Base-by-base conservation (phyloP, 2,329 filamentous ascomycete genomes). In the Monilinia polystroma region DNA sequence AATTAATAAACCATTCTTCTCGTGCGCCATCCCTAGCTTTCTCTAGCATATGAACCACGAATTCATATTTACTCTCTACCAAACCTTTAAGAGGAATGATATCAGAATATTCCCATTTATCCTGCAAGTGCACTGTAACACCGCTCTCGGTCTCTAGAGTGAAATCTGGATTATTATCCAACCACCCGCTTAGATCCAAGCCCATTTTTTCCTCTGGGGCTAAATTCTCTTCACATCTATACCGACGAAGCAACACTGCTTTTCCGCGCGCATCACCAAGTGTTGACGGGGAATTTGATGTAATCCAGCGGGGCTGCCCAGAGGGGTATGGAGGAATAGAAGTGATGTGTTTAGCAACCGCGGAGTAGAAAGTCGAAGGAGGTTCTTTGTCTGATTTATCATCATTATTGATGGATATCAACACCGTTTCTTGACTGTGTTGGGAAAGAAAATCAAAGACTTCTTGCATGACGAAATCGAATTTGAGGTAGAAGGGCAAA, bases 331-430 rank as follows among this genome's bases (percentile, higher is more conserved):
- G 76, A 4, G 72, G 74, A 14, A 79, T 77, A 45, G 78, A 53
- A 3, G 74, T 20, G 7, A 83, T 81, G 72, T 90, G 90, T 73
- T 87, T 84, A 58, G 85, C 81, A 58, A 82, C 75, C 1, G 79
- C 78, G 5, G 73, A 68, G 67, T 80, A 78, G 68, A 82, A 82
- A 20, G 70, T 32, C 26, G 81, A 82, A 29, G 89, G 82, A 66
- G 90, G 85, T 64, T 83, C 81, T 65, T 70, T 69, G 70, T 89
- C 85, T 1, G 85, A 89, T 8, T 54, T 52, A 41, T 82, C 82
- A 55, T 92, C 89, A 66, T 88, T 86, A 76, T 92, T 91, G 68
- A 92, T 77, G 3, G 85, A 88, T 67, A 92, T 79, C 66, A 92
- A 83, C 49, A 92, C 79, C 0, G 87, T 87, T 76, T 92, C 89